Evolutionary conservation across 2,329 filamentous ascomycete species (phyloP).

Genomic region (Colletotrichum sojae): DNA sequence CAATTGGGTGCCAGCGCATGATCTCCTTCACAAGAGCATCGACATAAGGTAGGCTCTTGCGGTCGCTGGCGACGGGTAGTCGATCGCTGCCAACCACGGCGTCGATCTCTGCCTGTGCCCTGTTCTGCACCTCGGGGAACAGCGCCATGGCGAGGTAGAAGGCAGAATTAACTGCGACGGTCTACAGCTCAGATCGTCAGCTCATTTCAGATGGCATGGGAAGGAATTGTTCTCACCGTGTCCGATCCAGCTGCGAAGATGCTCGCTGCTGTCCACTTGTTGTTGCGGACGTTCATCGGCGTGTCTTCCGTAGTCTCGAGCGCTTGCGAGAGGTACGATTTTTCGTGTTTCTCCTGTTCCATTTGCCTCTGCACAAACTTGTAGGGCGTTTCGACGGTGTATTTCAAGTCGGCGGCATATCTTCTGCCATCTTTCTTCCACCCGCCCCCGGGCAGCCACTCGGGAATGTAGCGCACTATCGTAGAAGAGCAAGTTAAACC

Average conservation of each 20-base stretch:
- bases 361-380: constrained; percentile 45
- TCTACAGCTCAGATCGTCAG: not conserved
- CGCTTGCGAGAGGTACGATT: constrained; percentile 16
- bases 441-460: too few relatives aligned
- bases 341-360: constrained; percentile 1
- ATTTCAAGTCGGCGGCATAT: too few relatives aligned
- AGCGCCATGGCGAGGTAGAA: constrained; percentile 65
- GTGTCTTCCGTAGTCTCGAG: not conserved
- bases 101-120: constrained; percentile 67
- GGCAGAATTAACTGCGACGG: constrained; percentile 49
- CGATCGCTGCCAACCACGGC: constrained; percentile 62
- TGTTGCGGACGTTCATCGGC: constrained; percentile 3
- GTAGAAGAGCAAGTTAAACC: too few relatives aligned
- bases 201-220: too few relatives aligned
- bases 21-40: constrained; percentile 69
- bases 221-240: not conserved
- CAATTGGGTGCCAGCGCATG: constrained; percentile 68
- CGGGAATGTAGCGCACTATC: too few relatives aligned
- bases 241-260: constrained; percentile 39
- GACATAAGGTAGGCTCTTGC: constrained; percentile 64
- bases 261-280: constrained; percentile 30
- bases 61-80: constrained; percentile 64
- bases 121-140: constrained; percentile 59
- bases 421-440: too few relatives aligned
- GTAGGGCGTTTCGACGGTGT: too few relatives aligned